Base-by-base conservation (phyloP, 1,284 basidiomycete species). In the Rhodofomes roseus region DNA sequence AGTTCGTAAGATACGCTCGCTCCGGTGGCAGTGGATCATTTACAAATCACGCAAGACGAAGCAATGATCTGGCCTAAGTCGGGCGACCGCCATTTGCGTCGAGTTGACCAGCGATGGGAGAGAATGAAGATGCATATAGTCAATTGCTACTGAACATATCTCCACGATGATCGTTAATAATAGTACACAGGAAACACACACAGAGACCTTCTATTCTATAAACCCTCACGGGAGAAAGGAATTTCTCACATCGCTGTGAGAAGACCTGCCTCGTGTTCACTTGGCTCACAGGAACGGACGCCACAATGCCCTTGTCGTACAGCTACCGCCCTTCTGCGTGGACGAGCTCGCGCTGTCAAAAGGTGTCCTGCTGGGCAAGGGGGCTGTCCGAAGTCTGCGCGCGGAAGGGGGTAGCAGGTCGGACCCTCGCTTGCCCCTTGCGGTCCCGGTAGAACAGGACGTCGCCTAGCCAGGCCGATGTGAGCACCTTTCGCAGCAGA, bases 361-460 rank as follows among this genome's bases (percentile, higher is more conserved):
- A 23, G 16, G 53, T 22, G 37, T 41, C 27, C 23, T 11, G 31
- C 22, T n/a, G 14, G 37, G 20, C 25, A 25, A 20, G 22, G 14
- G 22, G 9, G 7, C 27, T 40, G 7, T 23, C 34, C 23, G 44
- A 6, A 18, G 54, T 20, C 25, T 41, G 8, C 34, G 6, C 39
- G 16, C 57, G 56, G 54, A 62, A 62, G 36, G 44, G 55, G n/a
- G 43, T 63, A 18, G 68, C 68, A 4, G 66, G 65, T 20, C 59
- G 50, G 14, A 63, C 31, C 9, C 55, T 51, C 6, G 68, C 63
- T 20, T 63, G 60, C 23, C 68, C 68, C 54, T 62, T 65, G 41
- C 59, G 61, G 62, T 70, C 60, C 50, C 66, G 65, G 55, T 68
- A 70, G 60, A 70, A 70, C 31, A 70, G 37, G n/a, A 70, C 44